Percentiles rank a stretch among this genome's conserved stretches.
Conservation (phyloP, 352 stramenopile species). For the Pythium biforme region DNA sequence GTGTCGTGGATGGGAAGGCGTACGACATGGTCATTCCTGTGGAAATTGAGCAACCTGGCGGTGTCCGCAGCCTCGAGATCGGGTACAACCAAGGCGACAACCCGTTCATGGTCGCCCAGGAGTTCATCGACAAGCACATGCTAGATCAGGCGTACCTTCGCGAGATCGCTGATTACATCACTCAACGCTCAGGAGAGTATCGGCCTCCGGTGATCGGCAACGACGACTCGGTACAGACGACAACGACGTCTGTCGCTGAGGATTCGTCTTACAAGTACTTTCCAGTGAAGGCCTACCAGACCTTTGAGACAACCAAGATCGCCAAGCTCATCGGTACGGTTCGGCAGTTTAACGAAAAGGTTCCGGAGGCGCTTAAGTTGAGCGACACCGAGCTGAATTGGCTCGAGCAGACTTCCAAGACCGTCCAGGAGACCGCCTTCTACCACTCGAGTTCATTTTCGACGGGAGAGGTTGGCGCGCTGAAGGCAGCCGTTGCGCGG, state of each 20-base stretch:
- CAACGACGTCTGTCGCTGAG: neutral
- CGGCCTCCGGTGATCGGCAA: constrained; percentile 60
- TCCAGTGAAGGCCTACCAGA: constrained; percentile 80
- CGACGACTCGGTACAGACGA: neutral
- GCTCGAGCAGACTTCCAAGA: constrained; percentile 58
- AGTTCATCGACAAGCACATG: constrained; percentile 96
- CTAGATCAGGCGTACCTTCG: constrained; percentile 92
- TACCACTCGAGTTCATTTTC: constrained; percentile 92
- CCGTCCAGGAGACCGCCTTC: constrained; percentile 78
- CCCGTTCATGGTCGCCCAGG: constrained; percentile 94
- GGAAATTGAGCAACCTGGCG: constrained; percentile 93
- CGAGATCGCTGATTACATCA: constrained; percentile 97
- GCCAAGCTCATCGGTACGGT: constrained; percentile 91
- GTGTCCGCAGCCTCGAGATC: constrained; percentile 93
- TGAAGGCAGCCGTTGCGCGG: constrained; percentile 58
- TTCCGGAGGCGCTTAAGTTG: constrained; percentile 46
- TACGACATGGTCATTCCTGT: constrained; percentile 97
- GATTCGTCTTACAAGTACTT: constrained; percentile 60
- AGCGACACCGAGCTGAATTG: constrained; percentile 49
- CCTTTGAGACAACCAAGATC: constrained; percentile 92
- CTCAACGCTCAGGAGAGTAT: constrained; percentile 85
- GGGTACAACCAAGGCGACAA: constrained; percentile 98
- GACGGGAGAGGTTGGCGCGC: constrained; percentile 46
- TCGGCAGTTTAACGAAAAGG: constrained; percentile 86
- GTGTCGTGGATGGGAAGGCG: constrained; percentile 88